These are phyloP conservation scores for Picochlorum sp. DNA, from an alignment of 139 green algal species.

Conservation along the genomic window DNA sequence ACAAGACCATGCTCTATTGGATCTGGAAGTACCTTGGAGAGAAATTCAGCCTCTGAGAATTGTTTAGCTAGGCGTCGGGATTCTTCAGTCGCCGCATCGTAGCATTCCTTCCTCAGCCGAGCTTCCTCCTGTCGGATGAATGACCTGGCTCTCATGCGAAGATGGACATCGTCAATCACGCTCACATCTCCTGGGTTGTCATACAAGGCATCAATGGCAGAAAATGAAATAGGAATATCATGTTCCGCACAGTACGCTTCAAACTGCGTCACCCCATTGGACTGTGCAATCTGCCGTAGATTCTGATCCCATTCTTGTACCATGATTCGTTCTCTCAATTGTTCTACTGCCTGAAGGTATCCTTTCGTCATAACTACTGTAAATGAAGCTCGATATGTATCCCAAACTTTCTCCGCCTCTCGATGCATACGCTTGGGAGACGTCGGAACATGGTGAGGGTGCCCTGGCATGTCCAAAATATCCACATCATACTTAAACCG, in stretches of 20 bases:
- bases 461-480: no score
- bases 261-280: conserved; percentile 15
- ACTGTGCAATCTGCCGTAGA: conserved; percentile 15
- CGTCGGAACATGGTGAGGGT: no score
- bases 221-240: conserved; percentile 6
- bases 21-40: conserved; percentile 27
- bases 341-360: conserved; percentile 21
- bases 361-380: conserved; percentile 20
- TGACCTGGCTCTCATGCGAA: conserved; percentile 18
- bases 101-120: conserved; percentile 6
- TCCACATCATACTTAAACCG: no score
- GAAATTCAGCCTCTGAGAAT: conserved; percentile 25
- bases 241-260: conserved; percentile 16
- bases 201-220: conserved; percentile 19
- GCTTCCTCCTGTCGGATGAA: conserved; percentile 13
- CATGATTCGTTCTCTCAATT: conserved; percentile 17
- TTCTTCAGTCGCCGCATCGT: conserved; percentile 12
- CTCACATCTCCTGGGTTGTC: conserved; percentile 21
- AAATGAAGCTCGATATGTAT: conserved; percentile 15
- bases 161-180: conserved; percentile 11
- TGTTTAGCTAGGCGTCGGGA: conserved; percentile 20
- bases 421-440: no score
- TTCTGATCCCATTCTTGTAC: conserved; percentile 20
- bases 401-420: conserved; percentile 3
- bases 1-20: conserved; percentile 10